phyloP scores from a whole-genome alignment of 345 rosid genomes.

The Pelargonium nanum region DNA sequence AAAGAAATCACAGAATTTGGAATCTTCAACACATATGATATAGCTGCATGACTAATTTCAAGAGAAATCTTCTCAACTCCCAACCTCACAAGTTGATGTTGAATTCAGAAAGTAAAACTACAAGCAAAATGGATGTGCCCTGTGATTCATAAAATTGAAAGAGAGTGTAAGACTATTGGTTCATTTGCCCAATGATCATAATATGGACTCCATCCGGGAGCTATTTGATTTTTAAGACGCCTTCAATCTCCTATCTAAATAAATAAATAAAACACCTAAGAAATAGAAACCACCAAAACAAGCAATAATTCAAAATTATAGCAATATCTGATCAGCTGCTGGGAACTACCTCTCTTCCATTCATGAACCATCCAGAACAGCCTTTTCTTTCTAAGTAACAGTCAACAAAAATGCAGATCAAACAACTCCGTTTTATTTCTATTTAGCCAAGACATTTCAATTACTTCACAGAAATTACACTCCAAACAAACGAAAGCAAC shows the following conservation, averaged over 20 bases:
- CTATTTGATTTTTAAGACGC: no score
- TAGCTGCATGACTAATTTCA: neutral
- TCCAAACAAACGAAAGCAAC: neutral
- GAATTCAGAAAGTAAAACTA: neutral
- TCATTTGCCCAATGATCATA: neutral
- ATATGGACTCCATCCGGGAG: neutral
- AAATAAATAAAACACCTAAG: neutral
- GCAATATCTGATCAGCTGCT: neutral
- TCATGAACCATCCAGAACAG: neutral
- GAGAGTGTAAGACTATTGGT: neutral
- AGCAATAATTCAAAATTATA: neutral
- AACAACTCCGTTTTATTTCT: neutral
- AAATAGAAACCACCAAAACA: neutral
- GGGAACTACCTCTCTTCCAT: neutral
- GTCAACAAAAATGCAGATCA: neutral
- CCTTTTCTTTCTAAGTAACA: neutral
- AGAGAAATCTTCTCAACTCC: neutral
- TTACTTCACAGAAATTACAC: neutral
- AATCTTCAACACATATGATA: neutral
- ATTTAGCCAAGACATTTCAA: no score
- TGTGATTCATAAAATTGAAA: neutral
- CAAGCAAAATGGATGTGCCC: neutral
- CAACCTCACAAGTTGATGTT: neutral
- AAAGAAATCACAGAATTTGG: neutral
- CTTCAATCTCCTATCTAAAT: neutral